Percentiles rank a stretch among this genome's conserved stretches.
Evolutionary conservation across 139 green algal species (phyloP).

Genomic region (Ettlia oleoabundans): DNA sequence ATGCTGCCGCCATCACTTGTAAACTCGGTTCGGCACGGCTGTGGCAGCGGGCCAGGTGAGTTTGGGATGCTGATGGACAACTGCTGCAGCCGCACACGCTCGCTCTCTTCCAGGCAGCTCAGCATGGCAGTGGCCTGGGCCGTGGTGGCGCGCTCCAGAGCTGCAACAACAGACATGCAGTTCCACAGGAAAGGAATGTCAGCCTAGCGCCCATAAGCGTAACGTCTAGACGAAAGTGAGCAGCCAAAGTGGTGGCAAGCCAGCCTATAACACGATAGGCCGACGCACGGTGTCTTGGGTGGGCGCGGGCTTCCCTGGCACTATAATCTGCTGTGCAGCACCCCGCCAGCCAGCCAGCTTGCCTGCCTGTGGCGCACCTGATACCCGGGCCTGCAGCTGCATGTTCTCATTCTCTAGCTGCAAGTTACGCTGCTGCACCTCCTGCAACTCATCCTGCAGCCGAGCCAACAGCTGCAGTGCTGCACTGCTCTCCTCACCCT

Average conservation of each 20-base stretch:
- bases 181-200: too few species aligned
- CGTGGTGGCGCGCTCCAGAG: conserved; percentile 7
- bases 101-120: conserved; percentile 30
- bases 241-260: too few species aligned
- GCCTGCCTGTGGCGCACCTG: background rate
- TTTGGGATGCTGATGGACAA: background rate
- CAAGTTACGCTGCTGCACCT: background rate
- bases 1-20: background rate
- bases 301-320: too few species aligned
- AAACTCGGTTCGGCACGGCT: background rate
- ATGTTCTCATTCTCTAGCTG: conserved; percentile 22
- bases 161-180: background rate
- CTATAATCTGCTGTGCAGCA: too few species aligned
- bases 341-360: too few species aligned
- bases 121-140: conserved; percentile 31
- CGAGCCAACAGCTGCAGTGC: conserved; percentile 24
- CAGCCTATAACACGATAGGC: too few species aligned
- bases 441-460: conserved; percentile 8
- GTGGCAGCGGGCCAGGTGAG: background rate
- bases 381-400: conserved; percentile 31
- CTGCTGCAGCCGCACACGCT: conserved; percentile 28
- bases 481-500: conserved; percentile 27
- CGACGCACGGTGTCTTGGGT: too few species aligned
- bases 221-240: too few species aligned
- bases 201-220: too few species aligned